Evolutionary conservation across 2,329 filamentous ascomycete species (phyloP).

Genomic region (Penicillium sumatraense): DNA sequence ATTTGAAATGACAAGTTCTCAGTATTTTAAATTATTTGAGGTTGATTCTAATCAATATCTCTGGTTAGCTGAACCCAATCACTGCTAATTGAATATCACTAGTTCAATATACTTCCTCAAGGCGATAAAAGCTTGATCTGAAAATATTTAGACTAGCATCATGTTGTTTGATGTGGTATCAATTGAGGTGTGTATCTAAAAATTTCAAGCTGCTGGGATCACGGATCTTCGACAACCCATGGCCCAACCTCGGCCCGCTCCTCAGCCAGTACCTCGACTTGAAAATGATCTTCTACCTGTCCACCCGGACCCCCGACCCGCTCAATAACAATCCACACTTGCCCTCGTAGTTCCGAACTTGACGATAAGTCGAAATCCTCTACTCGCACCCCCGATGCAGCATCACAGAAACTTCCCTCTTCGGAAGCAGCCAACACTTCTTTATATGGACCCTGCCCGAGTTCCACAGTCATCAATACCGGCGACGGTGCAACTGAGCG

Average conservation of each 20-base stretch:
- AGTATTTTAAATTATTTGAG: no score
- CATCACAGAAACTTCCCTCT: constrained; percentile 77
- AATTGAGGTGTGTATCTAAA: background rate
- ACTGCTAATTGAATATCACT: no score
- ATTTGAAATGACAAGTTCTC: no score
- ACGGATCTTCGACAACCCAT: constrained; percentile 44
- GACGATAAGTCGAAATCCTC: constrained; percentile 76
- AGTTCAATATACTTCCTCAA: no score
- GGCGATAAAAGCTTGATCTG: no score
- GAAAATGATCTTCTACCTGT: constrained; percentile 50
- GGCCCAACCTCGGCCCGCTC: constrained; percentile 49
- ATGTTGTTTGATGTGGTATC: no score
- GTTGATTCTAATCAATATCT: no score
- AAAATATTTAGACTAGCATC: no score
- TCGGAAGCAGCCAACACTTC: constrained; percentile 68
- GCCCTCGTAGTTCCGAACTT: constrained; percentile 57
- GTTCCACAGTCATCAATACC: constrained; percentile 73
- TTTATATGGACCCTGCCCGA: constrained; percentile 72
- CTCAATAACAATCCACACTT: constrained; percentile 82
- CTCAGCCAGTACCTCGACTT: constrained; percentile 49
- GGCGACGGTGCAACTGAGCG: constrained; percentile 50
- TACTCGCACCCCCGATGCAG: constrained; percentile 67
- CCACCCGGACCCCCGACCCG: constrained; percentile 67
- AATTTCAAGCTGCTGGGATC: background rate
- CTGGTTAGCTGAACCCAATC: no score